A percentile compares a stretch with the other conserved stretches of the same genome.
Conservation (phyloP, 202 grass and related monocot species). For the Elaeis oleifera region DNA sequence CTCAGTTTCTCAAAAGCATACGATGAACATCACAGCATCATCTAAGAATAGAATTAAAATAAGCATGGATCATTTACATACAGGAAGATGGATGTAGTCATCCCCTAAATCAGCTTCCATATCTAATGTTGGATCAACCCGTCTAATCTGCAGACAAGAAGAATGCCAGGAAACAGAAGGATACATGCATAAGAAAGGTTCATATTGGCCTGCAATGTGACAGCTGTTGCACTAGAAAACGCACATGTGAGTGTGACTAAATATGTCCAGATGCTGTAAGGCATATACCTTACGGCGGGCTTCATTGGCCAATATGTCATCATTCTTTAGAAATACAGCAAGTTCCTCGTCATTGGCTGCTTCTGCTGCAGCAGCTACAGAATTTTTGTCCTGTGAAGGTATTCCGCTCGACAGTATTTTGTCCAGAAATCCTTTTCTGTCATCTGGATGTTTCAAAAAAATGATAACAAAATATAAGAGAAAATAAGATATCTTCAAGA, state of each 20-base stretch:
- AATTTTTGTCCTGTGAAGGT: slow-evolving; percentile 90
- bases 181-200: too few species aligned
- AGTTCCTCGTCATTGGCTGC: slow-evolving; percentile 95
- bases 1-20: too few species aligned
- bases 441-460: slow-evolving; percentile 31
- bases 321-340: slow-evolving; percentile 76
- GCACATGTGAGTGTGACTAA: not conserved
- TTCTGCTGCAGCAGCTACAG: slow-evolving; percentile 64
- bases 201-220: too few species aligned
- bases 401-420: slow-evolving; percentile 97
- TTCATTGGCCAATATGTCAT: slow-evolving; percentile 91
- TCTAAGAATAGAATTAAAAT: slow-evolving; percentile 9
- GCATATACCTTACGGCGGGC: slow-evolving; percentile 53
- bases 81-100: slow-evolving; percentile 87
- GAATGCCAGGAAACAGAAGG: not conserved
- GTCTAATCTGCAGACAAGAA: slow-evolving; percentile 65
- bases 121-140: slow-evolving; percentile 92
- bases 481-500: too few species aligned
- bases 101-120: slow-evolving; percentile 94
- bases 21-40: too few species aligned
- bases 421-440: slow-evolving; percentile 88
- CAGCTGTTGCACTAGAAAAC: not conserved
- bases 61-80: slow-evolving; percentile 26
- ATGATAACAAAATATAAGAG: too few species aligned
- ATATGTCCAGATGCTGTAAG: not conserved